Evolutionary conservation across 2,329 filamentous ascomycete species (phyloP), one percentile per base, ranked within the genome.

Genomic region (Claviceps paspali): DNA sequence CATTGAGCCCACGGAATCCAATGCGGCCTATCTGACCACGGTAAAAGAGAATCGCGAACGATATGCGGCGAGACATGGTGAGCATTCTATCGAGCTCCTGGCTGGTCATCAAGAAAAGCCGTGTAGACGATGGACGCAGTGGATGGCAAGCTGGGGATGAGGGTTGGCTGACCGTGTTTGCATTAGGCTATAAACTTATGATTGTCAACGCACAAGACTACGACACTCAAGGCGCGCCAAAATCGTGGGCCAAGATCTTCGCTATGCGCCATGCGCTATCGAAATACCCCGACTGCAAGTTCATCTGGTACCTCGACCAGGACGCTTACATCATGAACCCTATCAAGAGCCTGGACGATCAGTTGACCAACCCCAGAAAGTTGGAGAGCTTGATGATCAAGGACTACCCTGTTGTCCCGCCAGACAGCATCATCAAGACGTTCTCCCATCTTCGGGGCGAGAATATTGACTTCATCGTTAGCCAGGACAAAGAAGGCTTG

Each of bases 401-500:
- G 54, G 82, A 94, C 56, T 70, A 78, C 38, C 76, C 91, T 5
- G 76, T 98, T 35, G 88, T 96, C 7, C 91, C 88, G 2, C 91
- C 92, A 0, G 85, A 95, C 60, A 93, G 85, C 61, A 87, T 98
- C 49, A 96, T 98, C 62, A 88, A 83, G 65, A 96, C 92, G 0
- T 94, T 93, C 54, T 65, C 72, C 12, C 79, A 93, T 52, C 64
- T 94, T n/a, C 76, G 75, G 43, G 79, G 77, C 26, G 68, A 81
- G 31, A 73, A 86, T 39, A 76, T 93, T 29, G 82, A 93, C 46
- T 66, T 96, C 11, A 70, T 95, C 28, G 56, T 95, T 27, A 81
- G 82, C 6, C 86, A 95, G 59, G 91, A 98, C 53, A 73, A 71
- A 33, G 79, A 82, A 26, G 87, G 88, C 5, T 55, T 98, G 37